Base-by-base conservation (phyloP, 2,329 filamentous ascomycete species). In the Aquanectria penicillioides region DNA sequence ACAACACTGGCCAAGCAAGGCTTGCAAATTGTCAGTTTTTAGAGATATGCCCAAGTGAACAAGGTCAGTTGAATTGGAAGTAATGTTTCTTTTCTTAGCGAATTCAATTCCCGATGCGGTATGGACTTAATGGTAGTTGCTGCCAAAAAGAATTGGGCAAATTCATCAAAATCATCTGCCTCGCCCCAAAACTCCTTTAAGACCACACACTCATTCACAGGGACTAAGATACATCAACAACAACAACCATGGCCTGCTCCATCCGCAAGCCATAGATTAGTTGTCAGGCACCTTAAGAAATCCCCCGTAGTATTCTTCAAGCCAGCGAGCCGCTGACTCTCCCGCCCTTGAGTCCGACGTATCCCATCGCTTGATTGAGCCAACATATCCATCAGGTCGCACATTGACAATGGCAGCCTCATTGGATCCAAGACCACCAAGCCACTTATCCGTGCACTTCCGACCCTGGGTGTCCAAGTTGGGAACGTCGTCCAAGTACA, bases 401-500 rank as follows among this genome's bases (percentile, higher is more conserved):
- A 65, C 66, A 11, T 54, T 40, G 6, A 68, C 43, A 13, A 69
- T 40, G 9, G 61, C 58, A 10, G 50, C 60, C 44, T 69, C 61
- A 10, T 51, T 44, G n/a, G 29, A 2, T 4, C 8, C 49, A 5
- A 69, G 58, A 6, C 41, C 38, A 2, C 67, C 66, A 6, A 69
- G 54, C 67, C 65, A 69, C 5, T 69, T 69, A 5, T 68, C 59
- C 77, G 59, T 57, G 40, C 62, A 64, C 4, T 31, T 49, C 3
- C 49, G 50, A 8, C 59, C 59, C 28, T 61, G 62, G 2, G 55
- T 60, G 26, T 64, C 59, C 2, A 64, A 50, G 11, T 41, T 41
- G 31, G 59, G 43, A 3, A 62, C 54, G 28, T 62, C 58, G 13
- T 64, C 62, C 3, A 64, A 38, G 31, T 64, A 64, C 12, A 64